These are phyloP conservation scores for Nitzschia palea DNA, from an alignment of 108 stramenopile species.

Conservation along the genomic window DNA sequence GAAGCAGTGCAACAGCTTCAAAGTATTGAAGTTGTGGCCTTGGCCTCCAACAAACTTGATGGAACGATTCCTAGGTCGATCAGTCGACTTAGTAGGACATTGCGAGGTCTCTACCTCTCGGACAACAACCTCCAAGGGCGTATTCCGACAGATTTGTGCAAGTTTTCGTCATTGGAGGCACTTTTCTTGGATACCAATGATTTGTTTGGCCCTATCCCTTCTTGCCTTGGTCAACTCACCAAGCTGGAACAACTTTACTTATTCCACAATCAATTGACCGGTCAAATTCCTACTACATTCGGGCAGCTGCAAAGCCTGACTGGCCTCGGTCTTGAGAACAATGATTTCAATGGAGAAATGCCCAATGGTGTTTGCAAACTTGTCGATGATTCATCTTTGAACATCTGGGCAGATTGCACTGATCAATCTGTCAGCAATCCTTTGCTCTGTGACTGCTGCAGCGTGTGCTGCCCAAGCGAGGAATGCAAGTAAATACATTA, in stretches of 20 bases:
- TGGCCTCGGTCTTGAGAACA: conserved; percentile 59
- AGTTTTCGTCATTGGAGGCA: conserved; percentile 44
- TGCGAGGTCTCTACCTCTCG: conserved; percentile 66
- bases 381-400: conserved; percentile 10
- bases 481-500: conserved; percentile 7
- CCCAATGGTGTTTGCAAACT: conserved; percentile 41
- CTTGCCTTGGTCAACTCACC: conserved; percentile 49
- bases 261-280: conserved; percentile 47
- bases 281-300: conserved; percentile 35
- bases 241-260: conserved; percentile 61
- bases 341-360: conserved; percentile 53
- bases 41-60: conserved; percentile 51
- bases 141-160: conserved; percentile 53
- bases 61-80: conserved; percentile 64
- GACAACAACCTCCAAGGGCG: conserved; percentile 63
- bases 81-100: conserved; percentile 14
- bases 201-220: conserved; percentile 59
- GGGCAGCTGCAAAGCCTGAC: conserved; percentile 16
- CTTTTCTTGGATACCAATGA: conserved; percentile 54
- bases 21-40: conserved; percentile 38
- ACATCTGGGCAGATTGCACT: conserved; percentile 46
- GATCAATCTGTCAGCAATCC: background rate
- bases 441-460: conserved; percentile 28
- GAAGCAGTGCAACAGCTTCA: conserved; percentile 40
- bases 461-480: conserved; percentile 29